A percentile compares a stretch with the other conserved stretches of the same genome.
These are phyloP conservation scores for Cantharellus anzutake DNA, from an alignment of 768 basidiomycete species.

Conservation along the genomic window DNA sequence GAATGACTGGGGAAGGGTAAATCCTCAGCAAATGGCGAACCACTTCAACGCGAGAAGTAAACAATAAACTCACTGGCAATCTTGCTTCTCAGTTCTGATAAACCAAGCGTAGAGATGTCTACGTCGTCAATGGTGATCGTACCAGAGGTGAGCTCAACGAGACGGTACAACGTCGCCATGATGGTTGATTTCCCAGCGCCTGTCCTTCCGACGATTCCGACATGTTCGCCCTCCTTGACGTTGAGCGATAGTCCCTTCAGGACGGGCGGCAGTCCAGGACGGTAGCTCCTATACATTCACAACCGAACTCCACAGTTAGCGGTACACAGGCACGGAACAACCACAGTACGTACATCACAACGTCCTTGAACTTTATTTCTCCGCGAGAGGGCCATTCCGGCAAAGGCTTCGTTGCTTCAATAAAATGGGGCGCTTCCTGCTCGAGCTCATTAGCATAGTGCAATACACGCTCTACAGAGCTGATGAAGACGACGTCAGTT, in stretches of 20 bases:
- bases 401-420: conserved; percentile 33
- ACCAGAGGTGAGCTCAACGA: conserved; percentile 63
- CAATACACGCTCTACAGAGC: conserved; percentile 26
- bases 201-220: conserved; percentile 38
- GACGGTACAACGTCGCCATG: conserved; percentile 70
- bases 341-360: conserved; percentile 21
- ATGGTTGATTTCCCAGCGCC: conserved; percentile 73
- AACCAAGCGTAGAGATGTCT: conserved; percentile 65
- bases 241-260: conserved; percentile 64
- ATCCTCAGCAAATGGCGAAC: background rate
- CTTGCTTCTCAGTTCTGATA: conserved; percentile 22
- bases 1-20: conserved; percentile 16
- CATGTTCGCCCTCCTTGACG: conserved; percentile 63
- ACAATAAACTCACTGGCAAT: conserved; percentile 26
- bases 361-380: conserved; percentile 38
- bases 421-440: conserved; percentile 48
- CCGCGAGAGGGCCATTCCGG: conserved; percentile 45
- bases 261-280: conserved; percentile 75
- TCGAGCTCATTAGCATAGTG: conserved; percentile 35
- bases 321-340: background rate
- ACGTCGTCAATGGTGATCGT: conserved; percentile 62
- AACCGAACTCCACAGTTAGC: background rate
- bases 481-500: background rate
- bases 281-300: conserved; percentile 10
- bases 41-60: background rate